Base-by-base conservation (phyloP, 805 yeast species). In the Komagataella mondaviorum region DNA sequence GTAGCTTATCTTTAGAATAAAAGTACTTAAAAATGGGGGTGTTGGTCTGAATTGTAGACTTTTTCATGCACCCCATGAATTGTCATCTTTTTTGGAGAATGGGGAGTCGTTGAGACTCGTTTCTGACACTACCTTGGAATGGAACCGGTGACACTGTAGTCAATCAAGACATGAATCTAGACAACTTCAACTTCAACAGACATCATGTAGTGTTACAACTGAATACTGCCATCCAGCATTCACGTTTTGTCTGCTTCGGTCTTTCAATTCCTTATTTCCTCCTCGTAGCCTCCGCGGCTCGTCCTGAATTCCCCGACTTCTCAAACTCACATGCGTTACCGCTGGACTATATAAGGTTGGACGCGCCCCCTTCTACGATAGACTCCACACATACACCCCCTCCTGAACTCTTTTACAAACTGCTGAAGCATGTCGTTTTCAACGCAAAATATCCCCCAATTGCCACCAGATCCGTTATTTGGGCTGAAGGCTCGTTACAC, bases 381-480 rank as follows among this genome's bases (percentile, higher is more conserved):
- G 48, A 20, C 23, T 46, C 39, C 39, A 30, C 39, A 10, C 39
- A 30, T 10, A 30, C 39, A 30, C 39, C 39, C 39, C 39, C 39
- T 30, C 39, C 39, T 14, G 39, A 30, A 30, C 39, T 30, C 39
- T 8, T 30, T 14, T 8, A 30, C 39, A 30, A 4, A 30, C n/a
- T 14, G 39, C 5, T 30, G 20, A 30, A 30, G 39, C 39, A 30
- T 30, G 39, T 30, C 39, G 39, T 64, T 66, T 51, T 55, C 55
- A 48, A n/a, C 50, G 14, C 51, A 55, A 18, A 71, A 73, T 56
- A 72, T 85, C 56, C 74, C 73, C 49, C 78, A 75, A 59, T 69
- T 85, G 54, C 96, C 96, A 23, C 85, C 91, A 30, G 97, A 89
- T 67, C 89, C 96, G 6, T 75, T 89, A 51, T 90, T 89, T 60